Evolutionary conservation across 768 basidiomycete genomes (phyloP), one percentile per base, ranked within the genome.

Genomic region (Leucosporidium yakuticum): DNA sequence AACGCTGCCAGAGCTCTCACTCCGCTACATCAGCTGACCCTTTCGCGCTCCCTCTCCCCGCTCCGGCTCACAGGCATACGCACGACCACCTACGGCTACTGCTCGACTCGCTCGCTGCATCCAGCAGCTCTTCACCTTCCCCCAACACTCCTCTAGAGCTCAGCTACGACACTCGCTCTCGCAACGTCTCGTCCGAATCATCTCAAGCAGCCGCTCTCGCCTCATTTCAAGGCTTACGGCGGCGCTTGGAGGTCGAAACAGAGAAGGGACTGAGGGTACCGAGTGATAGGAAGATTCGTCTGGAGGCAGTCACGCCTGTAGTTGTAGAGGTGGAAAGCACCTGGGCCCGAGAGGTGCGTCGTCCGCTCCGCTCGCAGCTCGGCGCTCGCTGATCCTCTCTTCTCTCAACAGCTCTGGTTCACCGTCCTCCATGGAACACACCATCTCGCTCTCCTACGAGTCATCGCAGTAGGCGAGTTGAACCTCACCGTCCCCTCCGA

Each of bases 41-140:
- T 4, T 14, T 5, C 56, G 4, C 29, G 19, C 12, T 20, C 14
- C 7, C 32, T 6, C 56, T 34, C 14, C 20, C 56, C 15, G 32
- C 20, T 14, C 27, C 29, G 39, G 2, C 39, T 8, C 2, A 44
- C 39, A 51, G 73, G 4, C 70, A 74, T 53, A 29, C 69, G 23
- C 58, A 58, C 27, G 68, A 74, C 57, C 73, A 74, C 64, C 69
- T 69, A 58, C 53, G 50, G 9, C 51, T 69, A 11, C 59, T 72
- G 9, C 55, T 74, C 63, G 63, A 67, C 14, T 50, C 64, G 27
- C 49, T 69, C 32, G 47, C 60, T 14, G 14, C 19, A 2, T 44
- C 39, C 39, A 44, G 39, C 14, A 44, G 14, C 55, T n/a, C n/a
- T 36, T 50, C 50, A 36, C 20, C 12, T 27, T 4, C 59, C n/a